Conservation (phyloP, 2,329 filamentous ascomycete species). For the Fusarium mangiferae region DNA sequence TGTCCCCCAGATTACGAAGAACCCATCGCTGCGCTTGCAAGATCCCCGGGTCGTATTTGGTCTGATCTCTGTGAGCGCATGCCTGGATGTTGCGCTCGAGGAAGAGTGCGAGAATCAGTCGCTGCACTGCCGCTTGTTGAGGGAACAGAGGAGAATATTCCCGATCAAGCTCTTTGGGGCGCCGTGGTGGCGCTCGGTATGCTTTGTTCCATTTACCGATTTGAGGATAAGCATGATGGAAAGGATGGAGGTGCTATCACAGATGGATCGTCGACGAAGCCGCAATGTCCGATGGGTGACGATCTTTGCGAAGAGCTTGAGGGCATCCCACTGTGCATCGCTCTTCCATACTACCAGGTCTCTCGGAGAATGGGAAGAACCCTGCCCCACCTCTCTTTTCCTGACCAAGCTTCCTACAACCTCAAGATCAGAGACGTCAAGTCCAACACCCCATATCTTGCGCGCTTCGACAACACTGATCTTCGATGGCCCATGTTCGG, state of each 20-base stretch:
- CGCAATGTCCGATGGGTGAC: slow-evolving; percentile 58
- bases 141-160: slow-evolving; percentile 60
- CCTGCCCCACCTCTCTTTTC: slow-evolving; percentile 63
- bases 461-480: slow-evolving; percentile 63
- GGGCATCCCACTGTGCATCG: slow-evolving; percentile 60
- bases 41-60: slow-evolving; percentile 65
- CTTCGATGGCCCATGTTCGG: slow-evolving; percentile 65
- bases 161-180: slow-evolving; percentile 63
- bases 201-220: slow-evolving; percentile 64
- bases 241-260: slow-evolving; percentile 57
- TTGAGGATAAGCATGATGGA: slow-evolving; percentile 63
- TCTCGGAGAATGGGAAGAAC: slow-evolving; percentile 63
- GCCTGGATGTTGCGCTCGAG: slow-evolving; percentile 61
- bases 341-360: slow-evolving; percentile 61
- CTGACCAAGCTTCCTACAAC: slow-evolving; percentile 65
- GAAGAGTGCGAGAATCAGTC: slow-evolving; percentile 61
- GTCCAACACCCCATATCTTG: slow-evolving; percentile 61
- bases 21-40: slow-evolving; percentile 54
- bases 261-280: slow-evolving; percentile 45
- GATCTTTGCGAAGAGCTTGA: slow-evolving; percentile 61
- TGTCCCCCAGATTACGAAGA: slow-evolving; percentile 62
- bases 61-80: slow-evolving; percentile 64
- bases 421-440: slow-evolving; percentile 60
- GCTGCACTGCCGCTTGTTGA: slow-evolving; percentile 60
- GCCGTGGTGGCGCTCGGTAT: slow-evolving; percentile 63